Base-by-base conservation (phyloP, 169 alveolate species). In the Babesia caballi region DNA sequence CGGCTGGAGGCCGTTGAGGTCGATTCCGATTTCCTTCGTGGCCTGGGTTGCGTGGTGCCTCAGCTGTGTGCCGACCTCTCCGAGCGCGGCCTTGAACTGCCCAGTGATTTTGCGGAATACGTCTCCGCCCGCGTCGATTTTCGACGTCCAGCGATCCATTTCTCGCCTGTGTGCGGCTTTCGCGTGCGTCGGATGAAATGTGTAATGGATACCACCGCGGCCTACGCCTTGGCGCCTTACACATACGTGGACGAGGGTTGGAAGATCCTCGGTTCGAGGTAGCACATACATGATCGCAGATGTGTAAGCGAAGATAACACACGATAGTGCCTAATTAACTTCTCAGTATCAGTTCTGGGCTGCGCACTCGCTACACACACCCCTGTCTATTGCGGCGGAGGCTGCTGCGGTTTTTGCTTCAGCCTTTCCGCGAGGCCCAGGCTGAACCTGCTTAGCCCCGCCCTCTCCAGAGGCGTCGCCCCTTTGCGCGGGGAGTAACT, bases 41-140 rank as follows among this genome's bases (percentile, higher is more conserved):
- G 88, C 88, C 32, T 81, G 83, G 19, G 57, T 70, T 12, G 88
- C 88, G 66, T 81, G 88, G 42, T 63, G 69, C 33, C 53, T 69
- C 30, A 81, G 61, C 60, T 81, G 88, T 4, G 60, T 65, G 21
- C 88, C 88, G 19, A 81, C 88, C 40, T 81, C 88, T 23, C 68
- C 83, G 38, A 81, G 44, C 25, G 84, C 88, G 21, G 83, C 69
- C 60, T 63, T 35, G 71, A 78, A 58, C 33, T 78, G 81, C 9
- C 77, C 66, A 30, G 74, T 74, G 25, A 78, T 35, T 23, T 41
- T 44, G 42, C 60, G 56, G 25, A 78, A 78, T 7, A 68, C 68
- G 19, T 53, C 87, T 28, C 83, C 73, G 58, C 73, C 44, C 7
- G 76, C 50, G n/a, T 68, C 83, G 58, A 68, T 70, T 66, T 51